Evolutionary conservation across 805 yeast species (phyloP).

Genomic region (Brettanomyces naardenensis): DNA sequence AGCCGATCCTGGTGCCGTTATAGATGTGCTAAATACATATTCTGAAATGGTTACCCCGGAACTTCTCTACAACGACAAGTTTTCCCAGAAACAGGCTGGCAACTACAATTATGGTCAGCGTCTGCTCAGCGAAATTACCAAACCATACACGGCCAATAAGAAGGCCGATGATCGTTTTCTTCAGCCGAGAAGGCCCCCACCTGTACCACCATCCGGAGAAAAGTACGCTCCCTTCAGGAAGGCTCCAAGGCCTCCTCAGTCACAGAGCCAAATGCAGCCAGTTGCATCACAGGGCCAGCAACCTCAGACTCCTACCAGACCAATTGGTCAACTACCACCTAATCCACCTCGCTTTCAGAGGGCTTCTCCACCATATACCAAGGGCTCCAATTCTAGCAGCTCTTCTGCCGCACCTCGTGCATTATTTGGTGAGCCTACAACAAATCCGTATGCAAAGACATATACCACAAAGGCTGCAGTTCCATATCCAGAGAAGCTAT

Average conservation of each 20-base stretch:
- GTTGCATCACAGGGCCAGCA: not conserved
- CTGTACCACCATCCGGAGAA: conserved; percentile 19
- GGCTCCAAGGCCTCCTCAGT: conserved; percentile 22
- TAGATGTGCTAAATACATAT: conserved; percentile 52
- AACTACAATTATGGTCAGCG: conserved; percentile 3
- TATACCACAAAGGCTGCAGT: no score
- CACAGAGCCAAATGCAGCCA: not conserved
- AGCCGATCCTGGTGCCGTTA: conserved; percentile 57
- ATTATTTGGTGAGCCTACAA: no score
- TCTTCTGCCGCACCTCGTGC: no score
- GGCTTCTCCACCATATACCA: no score
- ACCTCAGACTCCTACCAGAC: not conserved
- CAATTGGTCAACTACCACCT: no score
- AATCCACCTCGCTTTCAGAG: no score
- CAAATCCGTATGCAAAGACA: no score
- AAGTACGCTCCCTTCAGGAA: conserved; percentile 31
- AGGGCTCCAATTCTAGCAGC: no score
- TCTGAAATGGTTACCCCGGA: conserved; percentile 33
- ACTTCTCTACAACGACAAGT: conserved; percentile 24
- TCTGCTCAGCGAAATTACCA: conserved; percentile 23
- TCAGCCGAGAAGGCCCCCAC: conserved; percentile 29
- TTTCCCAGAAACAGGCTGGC: conserved; percentile 2
- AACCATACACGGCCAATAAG: conserved; percentile 18
- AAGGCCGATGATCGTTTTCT: conserved; percentile 17
- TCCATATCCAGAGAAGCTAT: no score